Evolutionary conservation across 2,329 filamentous ascomycete genomes (phyloP).

Genomic region (Zymoseptoria ardabiliae): DNA sequence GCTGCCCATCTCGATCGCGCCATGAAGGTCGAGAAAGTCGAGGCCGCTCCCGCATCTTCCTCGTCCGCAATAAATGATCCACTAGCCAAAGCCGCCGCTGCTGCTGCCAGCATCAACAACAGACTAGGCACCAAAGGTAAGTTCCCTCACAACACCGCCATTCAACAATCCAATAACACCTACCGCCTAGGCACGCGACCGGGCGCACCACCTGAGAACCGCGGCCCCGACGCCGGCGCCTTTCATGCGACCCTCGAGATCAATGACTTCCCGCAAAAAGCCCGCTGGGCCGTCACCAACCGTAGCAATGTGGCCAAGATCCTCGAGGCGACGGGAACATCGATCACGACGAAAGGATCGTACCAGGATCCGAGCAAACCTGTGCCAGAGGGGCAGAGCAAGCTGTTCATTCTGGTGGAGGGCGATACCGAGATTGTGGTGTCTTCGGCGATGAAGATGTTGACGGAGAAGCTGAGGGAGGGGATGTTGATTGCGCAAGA

Average conservation of each 20-base stretch:
- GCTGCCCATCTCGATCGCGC: conserved; percentile 53
- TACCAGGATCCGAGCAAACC: conserved; percentile 81
- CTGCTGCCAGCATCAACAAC: conserved; percentile 82
- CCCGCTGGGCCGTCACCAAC: conserved; percentile 96
- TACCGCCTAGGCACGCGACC: conserved; percentile 61
- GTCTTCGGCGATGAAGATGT: conserved; percentile 79
- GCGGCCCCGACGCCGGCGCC: conserved; percentile 90
- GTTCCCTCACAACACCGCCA: background rate
- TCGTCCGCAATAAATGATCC: conserved; percentile 19
- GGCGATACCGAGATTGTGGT: conserved; percentile 93
- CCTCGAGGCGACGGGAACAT: conserved; percentile 85
- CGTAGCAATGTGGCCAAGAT: conserved; percentile 98
- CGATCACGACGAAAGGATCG: conserved; percentile 93
- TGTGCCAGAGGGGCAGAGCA: conserved; percentile 69
- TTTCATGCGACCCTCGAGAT: conserved; percentile 97
- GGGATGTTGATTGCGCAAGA: conserved; percentile 85
- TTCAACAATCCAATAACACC: background rate
- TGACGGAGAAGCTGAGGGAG: conserved; percentile 81
- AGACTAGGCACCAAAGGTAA: conserved; percentile 76
- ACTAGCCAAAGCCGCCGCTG: conserved; percentile 60
- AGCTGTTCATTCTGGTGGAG: conserved; percentile 95
- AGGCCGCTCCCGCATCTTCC: conserved; percentile 32
- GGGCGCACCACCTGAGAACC: conserved; percentile 95
- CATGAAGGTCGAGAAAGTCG: conserved; percentile 62
- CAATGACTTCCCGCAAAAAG: conserved; percentile 98